Percentiles rank a stretch among this genome's conserved stretches.
phyloP scores from a whole-genome alignment of 2,329 filamentous ascomycete genomes.

The Chalara sp. region DNA sequence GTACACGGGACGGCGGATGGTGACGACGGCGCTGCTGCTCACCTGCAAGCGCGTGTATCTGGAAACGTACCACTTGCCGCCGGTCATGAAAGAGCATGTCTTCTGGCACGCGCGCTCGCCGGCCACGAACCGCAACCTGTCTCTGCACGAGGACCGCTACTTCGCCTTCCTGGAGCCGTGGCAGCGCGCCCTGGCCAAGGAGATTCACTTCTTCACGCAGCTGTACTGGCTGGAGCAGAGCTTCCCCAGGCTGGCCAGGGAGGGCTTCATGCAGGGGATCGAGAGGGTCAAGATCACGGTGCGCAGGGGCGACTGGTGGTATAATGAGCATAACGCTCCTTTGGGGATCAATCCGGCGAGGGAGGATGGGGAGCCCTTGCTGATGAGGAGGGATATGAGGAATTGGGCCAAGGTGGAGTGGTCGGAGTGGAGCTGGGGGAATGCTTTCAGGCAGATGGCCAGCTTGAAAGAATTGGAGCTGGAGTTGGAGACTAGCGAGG shows the following conservation, averaged over 20 bases:
- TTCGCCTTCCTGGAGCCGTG: conserved; percentile 6
- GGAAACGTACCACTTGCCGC: conserved; percentile 18
- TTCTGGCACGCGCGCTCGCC: conserved; percentile 13
- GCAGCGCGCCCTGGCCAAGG: conserved; percentile 7
- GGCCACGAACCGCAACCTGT: background rate
- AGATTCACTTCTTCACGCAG: conserved; percentile 16
- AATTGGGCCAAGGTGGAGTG: conserved; percentile 1
- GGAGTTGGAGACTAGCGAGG: conserved; percentile 19
- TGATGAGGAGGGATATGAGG: background rate
- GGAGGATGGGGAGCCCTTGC: background rate
- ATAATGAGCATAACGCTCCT: conserved; percentile 11
- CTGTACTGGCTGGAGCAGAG: conserved; percentile 18
- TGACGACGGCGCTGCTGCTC: conserved; percentile 10
- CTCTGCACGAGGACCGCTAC: conserved; percentile 4
- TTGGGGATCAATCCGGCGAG: conserved; percentile 16
- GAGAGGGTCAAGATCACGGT: conserved; percentile 17
- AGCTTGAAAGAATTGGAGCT: conserved; percentile 14
- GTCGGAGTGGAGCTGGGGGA: conserved; percentile 10
- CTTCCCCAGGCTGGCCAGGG: background rate
- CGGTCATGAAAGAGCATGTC: conserved; percentile 12
- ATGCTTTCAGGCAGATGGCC: conserved; percentile 11
- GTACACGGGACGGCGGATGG: conserved; percentile 6
- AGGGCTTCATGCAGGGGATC: conserved; percentile 10
- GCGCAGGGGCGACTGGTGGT: conserved; percentile 21
- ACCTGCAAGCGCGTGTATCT: conserved; percentile 17